phyloP scores from a whole-genome alignment of 106 monocot genomes.

The Xerophyta viscosa region DNA sequence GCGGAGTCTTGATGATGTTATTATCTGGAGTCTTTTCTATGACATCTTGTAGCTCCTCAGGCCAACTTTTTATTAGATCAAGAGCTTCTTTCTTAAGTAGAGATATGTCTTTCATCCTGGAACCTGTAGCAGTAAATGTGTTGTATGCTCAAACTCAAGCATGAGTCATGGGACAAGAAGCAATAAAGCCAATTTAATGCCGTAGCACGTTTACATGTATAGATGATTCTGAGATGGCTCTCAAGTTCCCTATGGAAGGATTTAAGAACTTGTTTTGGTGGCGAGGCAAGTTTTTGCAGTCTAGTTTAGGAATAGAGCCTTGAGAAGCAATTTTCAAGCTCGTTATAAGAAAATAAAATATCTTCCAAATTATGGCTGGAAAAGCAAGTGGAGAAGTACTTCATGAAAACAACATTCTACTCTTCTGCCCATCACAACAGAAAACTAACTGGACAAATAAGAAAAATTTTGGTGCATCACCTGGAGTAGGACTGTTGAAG shows the following conservation, averaged over 20 bases:
- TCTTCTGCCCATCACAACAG: not conserved
- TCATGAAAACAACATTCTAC: too few relatives aligned
- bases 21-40: constrained; percentile 55
- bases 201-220: too few relatives aligned
- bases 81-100: constrained; percentile 57
- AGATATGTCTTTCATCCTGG: constrained; percentile 27
- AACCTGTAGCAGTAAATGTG: constrained; percentile 27
- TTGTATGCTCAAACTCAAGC: not conserved
- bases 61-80: constrained; percentile 60
- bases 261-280: too few relatives aligned
- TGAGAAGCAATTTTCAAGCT: too few relatives aligned
- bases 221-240: too few relatives aligned
- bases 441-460: not conserved
- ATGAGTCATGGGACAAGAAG: not conserved
- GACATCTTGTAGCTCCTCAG: constrained; percentile 45
- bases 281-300: too few relatives aligned
- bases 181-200: too few relatives aligned
- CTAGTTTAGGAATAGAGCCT: not conserved
- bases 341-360: too few relatives aligned
- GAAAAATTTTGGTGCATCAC: too few relatives aligned
- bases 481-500: constrained; percentile 77
- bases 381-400: too few relatives aligned
- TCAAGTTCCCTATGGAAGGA: too few relatives aligned
- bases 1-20: constrained; percentile 49
- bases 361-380: too few relatives aligned